phyloP scores from a whole-genome alignment of 2,329 filamentous ascomycete species.

The Talaromyces atroroseus region DNA sequence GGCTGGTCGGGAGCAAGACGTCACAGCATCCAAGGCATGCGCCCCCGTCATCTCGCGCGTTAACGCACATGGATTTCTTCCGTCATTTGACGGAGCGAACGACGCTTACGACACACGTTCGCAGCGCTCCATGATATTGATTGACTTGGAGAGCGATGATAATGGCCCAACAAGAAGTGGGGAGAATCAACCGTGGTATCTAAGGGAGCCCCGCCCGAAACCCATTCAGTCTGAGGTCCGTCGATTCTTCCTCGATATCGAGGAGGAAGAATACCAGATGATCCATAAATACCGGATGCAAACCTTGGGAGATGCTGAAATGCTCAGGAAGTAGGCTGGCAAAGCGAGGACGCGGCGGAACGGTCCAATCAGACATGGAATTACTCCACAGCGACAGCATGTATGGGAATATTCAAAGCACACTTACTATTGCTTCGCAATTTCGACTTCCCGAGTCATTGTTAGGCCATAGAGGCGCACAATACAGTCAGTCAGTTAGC shows the following conservation, averaged over 20 bases:
- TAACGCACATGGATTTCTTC: conserved; percentile 26
- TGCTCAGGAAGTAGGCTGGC: not conserved
- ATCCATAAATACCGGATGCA: conserved; percentile 18
- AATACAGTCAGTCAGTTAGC: not conserved
- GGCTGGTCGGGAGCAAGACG: conserved; percentile 16
- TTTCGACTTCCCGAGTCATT: not conserved
- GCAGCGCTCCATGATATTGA: not conserved
- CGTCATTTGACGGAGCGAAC: conserved; percentile 25
- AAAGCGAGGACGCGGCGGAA: not conserved
- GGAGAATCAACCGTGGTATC: conserved; percentile 13
- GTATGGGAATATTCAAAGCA: not conserved
- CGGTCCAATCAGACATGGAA: not conserved
- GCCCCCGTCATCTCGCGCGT: conserved; percentile 24
- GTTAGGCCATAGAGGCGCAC: not conserved
- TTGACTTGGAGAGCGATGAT: not conserved
- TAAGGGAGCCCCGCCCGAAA: conserved; percentile 14
- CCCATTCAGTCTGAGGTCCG: conserved; percentile 19
- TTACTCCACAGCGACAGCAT: not conserved
- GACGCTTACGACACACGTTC: conserved; percentile 10
- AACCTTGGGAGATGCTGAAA: not conserved
- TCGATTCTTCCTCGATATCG: conserved; percentile 21
- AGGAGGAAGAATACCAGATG: conserved; percentile 20
- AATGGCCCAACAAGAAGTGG: not conserved
- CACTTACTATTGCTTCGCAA: not conserved
- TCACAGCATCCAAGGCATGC: conserved; percentile 21